These are phyloP conservation scores for Cyclotella choctawhatcheeana DNA, from an alignment of 108 stramenopile genomes.

Conservation along the genomic window DNA sequence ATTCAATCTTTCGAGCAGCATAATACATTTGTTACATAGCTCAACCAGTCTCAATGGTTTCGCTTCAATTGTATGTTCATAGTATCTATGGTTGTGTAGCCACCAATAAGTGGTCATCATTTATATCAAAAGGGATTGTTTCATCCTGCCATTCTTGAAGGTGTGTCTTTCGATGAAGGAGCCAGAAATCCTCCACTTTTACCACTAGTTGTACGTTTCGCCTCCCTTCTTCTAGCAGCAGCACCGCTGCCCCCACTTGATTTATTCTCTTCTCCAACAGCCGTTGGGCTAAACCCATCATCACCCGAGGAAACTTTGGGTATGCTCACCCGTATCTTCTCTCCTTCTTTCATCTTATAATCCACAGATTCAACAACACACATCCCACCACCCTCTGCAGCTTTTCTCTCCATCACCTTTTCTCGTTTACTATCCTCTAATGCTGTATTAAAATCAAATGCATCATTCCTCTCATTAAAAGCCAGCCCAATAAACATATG, in stretches of 20 bases:
- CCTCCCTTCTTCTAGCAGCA: constrained; percentile 7
- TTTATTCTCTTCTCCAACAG: neutral
- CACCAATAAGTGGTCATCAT: too few species aligned
- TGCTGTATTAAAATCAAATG: constrained; percentile 98
- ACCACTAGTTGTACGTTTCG: constrained; percentile 15
- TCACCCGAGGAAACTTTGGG: constrained; percentile 29
- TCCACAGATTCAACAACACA: constrained; percentile 38
- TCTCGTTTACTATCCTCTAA: constrained; percentile 89
- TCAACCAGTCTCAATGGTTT: too few species aligned
- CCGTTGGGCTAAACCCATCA: constrained; percentile 25
- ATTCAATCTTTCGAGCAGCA: too few species aligned
- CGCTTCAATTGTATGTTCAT: too few species aligned
- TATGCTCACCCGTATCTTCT: constrained; percentile 83
- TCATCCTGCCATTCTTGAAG: constrained; percentile 44
- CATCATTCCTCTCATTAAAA: constrained; percentile 97
- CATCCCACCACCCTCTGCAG: constrained; percentile 62
- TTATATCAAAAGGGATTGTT: too few species aligned
- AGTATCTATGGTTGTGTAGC: too few species aligned
- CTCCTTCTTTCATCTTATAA: constrained; percentile 67
- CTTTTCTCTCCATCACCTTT: constrained; percentile 68
- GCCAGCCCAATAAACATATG: constrained; percentile 98
- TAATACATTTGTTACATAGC: too few species aligned
- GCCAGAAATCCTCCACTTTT: constrained; percentile 59
- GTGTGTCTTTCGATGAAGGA: constrained; percentile 80
- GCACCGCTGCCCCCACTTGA: neutral